These are phyloP conservation scores for Coemansia sp. DNA, from an alignment of 192 early-diverging fungal species.

Conservation along the genomic window DNA sequence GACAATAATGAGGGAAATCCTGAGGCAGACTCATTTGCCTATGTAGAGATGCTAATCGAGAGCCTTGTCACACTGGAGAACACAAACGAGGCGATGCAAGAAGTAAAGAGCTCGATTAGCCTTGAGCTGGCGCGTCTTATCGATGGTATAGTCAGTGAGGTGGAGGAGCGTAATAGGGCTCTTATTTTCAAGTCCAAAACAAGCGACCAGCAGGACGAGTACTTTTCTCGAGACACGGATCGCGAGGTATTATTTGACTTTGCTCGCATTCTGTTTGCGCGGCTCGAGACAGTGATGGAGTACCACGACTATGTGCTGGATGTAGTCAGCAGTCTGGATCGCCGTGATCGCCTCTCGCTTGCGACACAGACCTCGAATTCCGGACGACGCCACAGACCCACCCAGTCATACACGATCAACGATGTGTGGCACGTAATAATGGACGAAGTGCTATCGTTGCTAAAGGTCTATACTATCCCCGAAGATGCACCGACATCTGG, in stretches of 20 bases:
- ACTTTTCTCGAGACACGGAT: slow-evolving; percentile 57
- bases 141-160: slow-evolving; percentile 72
- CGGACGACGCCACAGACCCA: slow-evolving; percentile 5
- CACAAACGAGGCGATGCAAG: slow-evolving; percentile 54
- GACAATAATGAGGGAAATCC: slow-evolving; percentile 62
- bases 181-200: slow-evolving; percentile 37
- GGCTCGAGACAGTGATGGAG: slow-evolving; percentile 72
- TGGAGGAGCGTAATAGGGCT: slow-evolving; percentile 68
- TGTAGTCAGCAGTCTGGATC: slow-evolving; percentile 59
- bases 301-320: slow-evolving; percentile 74
- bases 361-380: slow-evolving; percentile 10
- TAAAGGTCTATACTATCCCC: slow-evolving; percentile 53
- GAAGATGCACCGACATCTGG: slow-evolving; percentile 30
- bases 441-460: slow-evolving; percentile 46
- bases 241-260: slow-evolving; percentile 76
- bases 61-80: slow-evolving; percentile 62
- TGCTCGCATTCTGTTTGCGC: slow-evolving; percentile 75
- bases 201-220: slow-evolving; percentile 42
- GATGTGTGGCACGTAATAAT: slow-evolving; percentile 58
- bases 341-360: slow-evolving; percentile 42
- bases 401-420: slow-evolving; percentile 35
- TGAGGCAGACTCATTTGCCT: slow-evolving; percentile 76
- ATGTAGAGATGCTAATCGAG: slow-evolving; percentile 77
- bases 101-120: slow-evolving; percentile 69
- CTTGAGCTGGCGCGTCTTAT: slow-evolving; percentile 72